Evolutionary conservation across 208 protist genomes (phyloP).

Genomic region (Giardia duodenalis): DNA sequence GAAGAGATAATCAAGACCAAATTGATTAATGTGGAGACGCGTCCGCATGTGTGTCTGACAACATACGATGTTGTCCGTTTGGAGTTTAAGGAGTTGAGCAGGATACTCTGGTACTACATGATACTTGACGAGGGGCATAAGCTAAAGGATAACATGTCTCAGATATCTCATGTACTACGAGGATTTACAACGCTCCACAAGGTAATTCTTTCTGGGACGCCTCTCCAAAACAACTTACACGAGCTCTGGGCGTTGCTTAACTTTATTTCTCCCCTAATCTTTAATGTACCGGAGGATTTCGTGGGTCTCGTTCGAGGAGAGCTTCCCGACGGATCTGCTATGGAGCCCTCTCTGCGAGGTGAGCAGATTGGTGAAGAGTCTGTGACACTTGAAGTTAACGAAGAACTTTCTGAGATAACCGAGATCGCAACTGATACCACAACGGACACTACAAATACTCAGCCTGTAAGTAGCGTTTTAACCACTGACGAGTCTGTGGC

Average conservation of each 20-base stretch:
- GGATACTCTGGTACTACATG: conserved; percentile 47
- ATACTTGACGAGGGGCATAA: conserved; percentile 37
- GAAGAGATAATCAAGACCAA: conserved; percentile 51
- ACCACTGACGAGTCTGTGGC: neutral
- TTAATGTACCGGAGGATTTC: conserved; percentile 22
- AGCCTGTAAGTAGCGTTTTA: neutral
- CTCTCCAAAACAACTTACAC: conserved; percentile 85
- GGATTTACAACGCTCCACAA: conserved; percentile 43
- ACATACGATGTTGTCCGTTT: conserved; percentile 81
- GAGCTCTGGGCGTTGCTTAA: conserved; percentile 92
- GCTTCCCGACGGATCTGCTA: neutral
- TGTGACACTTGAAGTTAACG: neutral
- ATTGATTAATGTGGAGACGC: neutral
- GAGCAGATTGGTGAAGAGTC: neutral
- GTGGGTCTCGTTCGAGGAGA: neutral
- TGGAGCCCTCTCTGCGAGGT: neutral
- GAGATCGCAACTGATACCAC: neutral
- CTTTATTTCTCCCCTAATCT: conserved; percentile 72
- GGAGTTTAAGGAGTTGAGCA: conserved; percentile 66
- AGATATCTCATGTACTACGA: neutral
- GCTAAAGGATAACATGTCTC: conserved; percentile 25
- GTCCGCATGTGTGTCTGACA: conserved; percentile 74
- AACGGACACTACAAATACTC: neutral
- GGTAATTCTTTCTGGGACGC: conserved; percentile 84
- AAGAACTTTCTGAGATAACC: neutral